phyloP scores from a whole-genome alignment of 73 alveolate genomes.

The Loxodes magnus region DNA sequence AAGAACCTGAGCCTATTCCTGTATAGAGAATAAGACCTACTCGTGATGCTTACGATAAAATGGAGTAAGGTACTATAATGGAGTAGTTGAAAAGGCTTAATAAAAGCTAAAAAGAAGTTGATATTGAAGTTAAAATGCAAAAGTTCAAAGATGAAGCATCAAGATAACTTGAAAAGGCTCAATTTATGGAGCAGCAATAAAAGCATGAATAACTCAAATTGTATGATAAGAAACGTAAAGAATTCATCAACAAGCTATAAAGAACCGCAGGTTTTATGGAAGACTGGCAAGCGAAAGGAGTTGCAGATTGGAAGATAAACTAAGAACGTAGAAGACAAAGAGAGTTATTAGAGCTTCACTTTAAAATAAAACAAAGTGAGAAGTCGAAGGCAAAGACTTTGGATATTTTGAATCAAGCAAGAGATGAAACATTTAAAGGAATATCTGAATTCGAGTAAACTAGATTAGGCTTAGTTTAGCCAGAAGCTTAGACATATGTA shows the following conservation, averaged over 20 bases:
- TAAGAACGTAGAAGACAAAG: constrained; percentile 77
- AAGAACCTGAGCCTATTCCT: constrained; percentile 50
- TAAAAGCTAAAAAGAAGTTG: constrained; percentile 78
- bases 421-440: not conserved
- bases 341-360: constrained; percentile 75
- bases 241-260: constrained; percentile 73
- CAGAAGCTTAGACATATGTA: too few species aligned
- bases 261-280: constrained; percentile 96
- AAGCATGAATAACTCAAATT: constrained; percentile 55
- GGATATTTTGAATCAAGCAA: constrained; percentile 25
- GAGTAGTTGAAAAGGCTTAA: constrained; percentile 59
- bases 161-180: constrained; percentile 48
- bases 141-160: constrained; percentile 65
- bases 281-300: constrained; percentile 94
- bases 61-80: constrained; percentile 36
- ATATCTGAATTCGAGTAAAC: constrained; percentile 10
- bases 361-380: constrained; percentile 70
- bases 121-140: constrained; percentile 59
- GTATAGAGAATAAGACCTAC: constrained; percentile 52
- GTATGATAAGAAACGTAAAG: constrained; percentile 76
- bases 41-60: constrained; percentile 42
- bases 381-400: constrained; percentile 54
- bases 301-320: constrained; percentile 93
- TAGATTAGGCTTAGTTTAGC: not conserved
- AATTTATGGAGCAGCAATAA: constrained; percentile 53